Evolutionary conservation across 176 grass and related monocot species (phyloP), one percentile per base, ranked within the genome.

Genomic region (Oryza punctata): DNA sequence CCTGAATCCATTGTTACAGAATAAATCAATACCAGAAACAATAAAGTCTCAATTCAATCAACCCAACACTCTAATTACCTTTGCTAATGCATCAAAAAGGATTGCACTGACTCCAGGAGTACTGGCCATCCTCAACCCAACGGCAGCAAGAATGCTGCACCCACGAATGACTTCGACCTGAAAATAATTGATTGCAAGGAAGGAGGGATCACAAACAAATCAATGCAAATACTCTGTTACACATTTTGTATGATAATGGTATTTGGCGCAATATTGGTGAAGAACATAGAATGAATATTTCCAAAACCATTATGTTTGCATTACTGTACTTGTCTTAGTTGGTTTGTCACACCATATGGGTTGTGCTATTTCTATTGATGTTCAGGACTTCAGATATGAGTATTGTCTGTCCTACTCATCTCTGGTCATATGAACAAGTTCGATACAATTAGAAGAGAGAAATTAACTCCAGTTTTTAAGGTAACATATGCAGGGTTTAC

Each of bases 61-160:
- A 63, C 16, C 3, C 7, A 73, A 54, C 77, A 80, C 44, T 82
- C n/a, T 24, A 73, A 63, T 40, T 82, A 93, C 96, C 96, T 98
- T 98, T 66, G 96, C 96, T 87, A 98, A 82, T 12, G 96, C 91
- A 85, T 98, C 96, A 93, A 98, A 98, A 93, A 98, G 96, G 28
- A 88, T 98, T 59, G 96, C 96, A 75, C 93, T 98, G 71, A 95
- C 96, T 88, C 96, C 96, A 82, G 96, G 96, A 63, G 96, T 98
- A 78, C 96, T 98, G 26, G 96, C 96, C 96, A 98, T 98, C 86
- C 86, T 95, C 78, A 93, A 73, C 12, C 96, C 96, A 88, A 98
- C 96, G 82, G 96, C 89, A 82, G 96, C 96, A 85, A 98, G 88
- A 90, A 98, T 98, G 77, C 96, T 93, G 83, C 96, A 98, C 30